Evolutionary conservation across 176 grass and related monocot genomes (phyloP), one percentile per base, ranked within the genome.

Genomic region (Zoysia pacifica): DNA sequence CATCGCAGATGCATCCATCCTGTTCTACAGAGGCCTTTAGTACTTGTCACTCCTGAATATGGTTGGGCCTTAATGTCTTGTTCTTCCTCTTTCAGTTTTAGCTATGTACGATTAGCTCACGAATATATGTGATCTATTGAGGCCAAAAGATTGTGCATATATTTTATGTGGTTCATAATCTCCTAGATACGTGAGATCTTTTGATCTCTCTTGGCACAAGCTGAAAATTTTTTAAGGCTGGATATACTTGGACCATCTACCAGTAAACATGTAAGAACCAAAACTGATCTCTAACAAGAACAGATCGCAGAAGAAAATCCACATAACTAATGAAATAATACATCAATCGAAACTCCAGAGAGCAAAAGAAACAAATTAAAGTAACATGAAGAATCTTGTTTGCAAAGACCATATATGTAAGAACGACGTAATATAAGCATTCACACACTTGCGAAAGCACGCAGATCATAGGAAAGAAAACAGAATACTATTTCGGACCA

Each of bases 401-500:
- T 88, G 46, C 9, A 61, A 15, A 52, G 11, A 60, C 11, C 28
- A 65, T n/a, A 74, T 74, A 89, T 51, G 66, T 47, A 61, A 14
- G 61, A 70, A 62, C 8, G 65, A 59, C 70, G 81, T 67, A 85
- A 75, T 72, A 65, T 72, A 48, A 48, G 40, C 51, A 73, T 62
- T 67, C 83, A 82, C 86, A 89, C 79, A 78, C 79, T 82, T 86
- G 72, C 54, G 76, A 66, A 77, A 78, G 67, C 41, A 85, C 59
- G 47, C 74, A 89, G 61, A 86, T 70, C 67, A 65, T 86, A 74
- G 44, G 40, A 89, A 78, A 53, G 41, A 72, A 89, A 73, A 78
- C 44, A 44, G 79, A 62, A 62, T 36, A 28, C 28, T 28, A 86
- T 85, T 77, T 81, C 87, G 87, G 87, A 90, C 87, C 87, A 86